Conservation (phyloP, 1,284 basidiomycete genomes). For the Ustilago shanxiensis region DNA sequence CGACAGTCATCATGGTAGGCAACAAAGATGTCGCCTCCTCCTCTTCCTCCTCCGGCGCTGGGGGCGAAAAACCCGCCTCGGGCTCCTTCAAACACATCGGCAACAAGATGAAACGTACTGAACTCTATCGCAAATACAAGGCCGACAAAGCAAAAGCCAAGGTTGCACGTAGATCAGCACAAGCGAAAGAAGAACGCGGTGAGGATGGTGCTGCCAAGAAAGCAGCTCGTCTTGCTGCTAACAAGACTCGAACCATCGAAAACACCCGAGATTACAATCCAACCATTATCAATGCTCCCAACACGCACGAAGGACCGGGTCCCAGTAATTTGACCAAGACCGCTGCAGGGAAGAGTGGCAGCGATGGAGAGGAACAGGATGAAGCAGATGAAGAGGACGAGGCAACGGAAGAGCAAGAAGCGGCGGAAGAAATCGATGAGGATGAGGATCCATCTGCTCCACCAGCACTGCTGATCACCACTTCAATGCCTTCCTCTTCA, state of each 20-base stretch:
- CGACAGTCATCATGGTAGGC: slow-evolving; percentile 15
- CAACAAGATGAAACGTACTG: slow-evolving; percentile 70
- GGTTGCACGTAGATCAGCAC: slow-evolving; percentile 81
- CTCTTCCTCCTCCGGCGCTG: slow-evolving; percentile 9
- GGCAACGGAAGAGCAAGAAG: slow-evolving; percentile 60
- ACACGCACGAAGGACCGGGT: slow-evolving; percentile 71
- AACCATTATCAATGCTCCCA: slow-evolving; percentile 74
- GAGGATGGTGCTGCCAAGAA: slow-evolving; percentile 80
- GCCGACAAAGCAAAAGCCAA: slow-evolving; percentile 85
- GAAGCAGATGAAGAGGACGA: slow-evolving; percentile 52
- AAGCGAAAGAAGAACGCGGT: slow-evolving; percentile 72
- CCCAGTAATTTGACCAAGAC: slow-evolving; percentile 58
- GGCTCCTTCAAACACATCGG: slow-evolving; percentile 66
- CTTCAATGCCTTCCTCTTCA: slow-evolving; percentile 65
- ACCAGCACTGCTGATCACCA: slow-evolving; percentile 65
- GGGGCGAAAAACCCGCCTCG: slow-evolving; percentile 25
- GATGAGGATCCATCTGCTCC: slow-evolving; percentile 61
- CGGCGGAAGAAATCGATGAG: slow-evolving; percentile 55
- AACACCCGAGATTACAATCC: slow-evolving; percentile 92
- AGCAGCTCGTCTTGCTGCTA: slow-evolving; percentile 79
- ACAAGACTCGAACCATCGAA: slow-evolving; percentile 91
- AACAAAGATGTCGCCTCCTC: slow-evolving; percentile 21
- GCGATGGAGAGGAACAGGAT: slow-evolving; percentile 12
- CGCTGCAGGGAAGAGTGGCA: slow-evolving; percentile 5
- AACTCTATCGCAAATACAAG: slow-evolving; percentile 76